Evolutionary conservation across 2,329 filamentous ascomycete species (phyloP).

Genomic region (Xylaria sp.): DNA sequence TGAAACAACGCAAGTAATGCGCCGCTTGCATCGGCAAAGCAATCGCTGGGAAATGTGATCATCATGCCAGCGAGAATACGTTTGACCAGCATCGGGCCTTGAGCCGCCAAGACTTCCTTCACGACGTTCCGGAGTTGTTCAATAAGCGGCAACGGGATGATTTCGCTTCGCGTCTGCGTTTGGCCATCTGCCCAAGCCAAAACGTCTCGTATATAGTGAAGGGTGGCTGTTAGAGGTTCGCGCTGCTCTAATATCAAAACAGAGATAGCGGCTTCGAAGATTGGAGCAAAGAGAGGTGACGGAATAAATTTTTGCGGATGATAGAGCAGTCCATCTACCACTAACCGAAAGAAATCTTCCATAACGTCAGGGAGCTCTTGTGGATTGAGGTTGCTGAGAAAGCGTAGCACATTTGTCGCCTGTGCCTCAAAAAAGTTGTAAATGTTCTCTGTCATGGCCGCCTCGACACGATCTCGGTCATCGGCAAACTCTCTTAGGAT

Average conservation of each 20-base stretch:
- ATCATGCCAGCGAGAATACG: slow-evolving; percentile 97
- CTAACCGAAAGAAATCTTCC: slow-evolving; percentile 94
- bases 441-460: slow-evolving; percentile 84
- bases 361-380: slow-evolving; percentile 84
- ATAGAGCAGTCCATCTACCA: slow-evolving; percentile 91
- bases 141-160: slow-evolving; percentile 67
- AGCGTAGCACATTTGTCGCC: slow-evolving; percentile 86
- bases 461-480: slow-evolving; percentile 84
- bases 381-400: slow-evolving; percentile 83
- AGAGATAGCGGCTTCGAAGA: slow-evolving; percentile 87
- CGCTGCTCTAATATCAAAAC: slow-evolving; percentile 89
- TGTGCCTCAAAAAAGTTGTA: slow-evolving; percentile 96
- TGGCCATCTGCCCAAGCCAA: slow-evolving; percentile 87
- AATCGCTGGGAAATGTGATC: slow-evolving; percentile 97
- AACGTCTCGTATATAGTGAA: slow-evolving; percentile 93
- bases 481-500: slow-evolving; percentile 96
- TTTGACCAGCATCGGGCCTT: slow-evolving; percentile 84
- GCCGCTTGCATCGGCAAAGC: slow-evolving; percentile 92
- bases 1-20: slow-evolving; percentile 92
- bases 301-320: slow-evolving; percentile 86
- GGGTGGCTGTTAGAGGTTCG: slow-evolving; percentile 87
- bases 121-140: slow-evolving; percentile 78
- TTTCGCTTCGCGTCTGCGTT: slow-evolving; percentile 67
- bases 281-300: slow-evolving; percentile 80
- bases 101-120: slow-evolving; percentile 73